Evolutionary conservation across 2,329 filamentous ascomycete genomes (phyloP), one percentile per base, ranked within the genome.

Genomic region (Nemania abortiva): DNA sequence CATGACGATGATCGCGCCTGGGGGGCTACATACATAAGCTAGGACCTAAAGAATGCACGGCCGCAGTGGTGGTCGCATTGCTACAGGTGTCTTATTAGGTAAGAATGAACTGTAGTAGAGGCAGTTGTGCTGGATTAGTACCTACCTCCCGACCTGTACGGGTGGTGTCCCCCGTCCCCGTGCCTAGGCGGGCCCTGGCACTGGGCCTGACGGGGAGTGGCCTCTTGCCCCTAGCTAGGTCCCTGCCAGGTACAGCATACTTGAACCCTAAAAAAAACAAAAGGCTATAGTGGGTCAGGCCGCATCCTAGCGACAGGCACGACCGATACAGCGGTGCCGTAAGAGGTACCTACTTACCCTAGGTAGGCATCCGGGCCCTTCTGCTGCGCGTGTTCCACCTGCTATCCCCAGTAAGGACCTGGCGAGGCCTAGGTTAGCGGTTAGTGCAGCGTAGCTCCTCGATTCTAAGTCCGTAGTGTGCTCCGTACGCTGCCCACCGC

Each of bases 321-420:
- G 34, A 53, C 65, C 64, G 57, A 66, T 63, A 63, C 42, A 62
- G 56, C 52, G 66, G 56, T 62, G 53, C 61, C 56, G 63, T 65
- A 62, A 47, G 42, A 62, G 56, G 55, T 47, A 68, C 66, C 61
- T 65, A 58, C 27, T 27, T 53, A 49, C 31, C n/a, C 53, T 34
- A 63, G 37, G 60, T 47, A 56, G 59, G 59, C 42, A 45, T 54
- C 52, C 59, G 50, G 59, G 20, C 24, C 60, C 60, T 49, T 57
- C 61, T 34, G 50, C 18, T n/a, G 42, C 39, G 20, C 15, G 10
- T 39, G 57, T 66, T 56, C 59, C 65, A 58, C 65, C 57, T 59
- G 29, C 59, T 47, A 31, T 59, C 39, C 54, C 59, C 47, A 58
- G 65, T 57, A 55, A 34, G 29, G 58, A 54, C 45, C 34, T 58